These are phyloP conservation scores for Pythium diclinum DNA, from an alignment of 352 stramenopile genomes.

Conservation along the genomic window DNA sequence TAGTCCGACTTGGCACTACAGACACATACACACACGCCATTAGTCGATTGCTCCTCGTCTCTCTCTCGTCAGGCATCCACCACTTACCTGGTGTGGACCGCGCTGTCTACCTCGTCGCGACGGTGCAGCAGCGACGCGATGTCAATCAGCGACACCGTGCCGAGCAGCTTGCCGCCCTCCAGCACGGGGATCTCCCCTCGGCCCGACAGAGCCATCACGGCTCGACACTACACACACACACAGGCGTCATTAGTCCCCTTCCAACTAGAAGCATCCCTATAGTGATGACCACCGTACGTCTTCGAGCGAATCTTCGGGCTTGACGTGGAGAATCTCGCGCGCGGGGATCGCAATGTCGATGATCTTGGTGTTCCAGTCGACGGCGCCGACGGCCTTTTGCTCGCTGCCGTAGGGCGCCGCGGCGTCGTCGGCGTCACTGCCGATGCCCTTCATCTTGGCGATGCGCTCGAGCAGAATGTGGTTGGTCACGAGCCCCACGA, in stretches of 20 bases:
- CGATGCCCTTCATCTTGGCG: slow-evolving; percentile 49
- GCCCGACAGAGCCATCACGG: slow-evolving; percentile 72
- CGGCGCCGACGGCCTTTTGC: slow-evolving; percentile 2
- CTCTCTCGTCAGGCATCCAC: not conserved
- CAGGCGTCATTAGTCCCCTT: too few species aligned
- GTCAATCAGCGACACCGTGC: slow-evolving; percentile 77
- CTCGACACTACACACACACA: slow-evolving; percentile 48
- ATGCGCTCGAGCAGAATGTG: slow-evolving; percentile 59
- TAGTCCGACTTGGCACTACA: slow-evolving; percentile 87
- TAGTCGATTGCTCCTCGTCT: too few species aligned
- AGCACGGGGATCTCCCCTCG: slow-evolving; percentile 67
- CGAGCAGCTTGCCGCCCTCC: slow-evolving; percentile 61
- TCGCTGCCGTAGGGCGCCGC: not conserved
- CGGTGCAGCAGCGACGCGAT: slow-evolving; percentile 75
- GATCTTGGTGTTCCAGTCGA: slow-evolving; percentile 61
- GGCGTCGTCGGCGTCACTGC: slow-evolving; percentile 1
- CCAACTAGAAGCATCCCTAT: too few species aligned
- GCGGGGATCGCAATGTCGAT: slow-evolving; percentile 65
- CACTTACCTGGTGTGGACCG: slow-evolving; percentile 45
- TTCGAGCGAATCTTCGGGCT: slow-evolving; percentile 69
- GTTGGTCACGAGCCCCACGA: slow-evolving; percentile 82
- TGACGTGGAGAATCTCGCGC: slow-evolving; percentile 71
- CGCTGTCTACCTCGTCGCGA: slow-evolving; percentile 47
- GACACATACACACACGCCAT: slow-evolving; percentile 19
- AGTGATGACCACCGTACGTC: slow-evolving; percentile 32